Evolutionary conservation across 805 yeast species (phyloP), one percentile per base, ranked within the genome.

Genomic region (Candida pseudoglaebosa): DNA sequence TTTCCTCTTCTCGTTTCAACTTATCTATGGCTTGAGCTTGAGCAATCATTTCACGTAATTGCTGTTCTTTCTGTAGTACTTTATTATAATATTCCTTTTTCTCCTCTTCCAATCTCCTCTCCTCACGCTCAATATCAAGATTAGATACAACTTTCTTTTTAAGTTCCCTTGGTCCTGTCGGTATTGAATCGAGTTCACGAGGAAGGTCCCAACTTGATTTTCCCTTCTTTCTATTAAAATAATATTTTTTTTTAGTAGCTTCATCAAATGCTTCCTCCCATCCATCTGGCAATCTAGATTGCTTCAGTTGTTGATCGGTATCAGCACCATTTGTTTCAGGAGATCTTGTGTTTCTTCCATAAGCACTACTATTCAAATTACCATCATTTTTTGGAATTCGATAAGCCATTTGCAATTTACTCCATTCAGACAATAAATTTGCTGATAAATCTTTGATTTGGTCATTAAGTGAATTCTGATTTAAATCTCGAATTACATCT

Each of bases 321-420:
- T 22, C 29, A 2, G 18, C 29, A n/a, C 4, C 29, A 13, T 24
- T 13, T 9, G 32, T 5, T 32, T 49, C 52, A 17, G 52, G 50
- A 10, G 54, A 44, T 20, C 57, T 52, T 2, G 56, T 47, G 24
- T 48, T 47, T 43, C 63, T 52, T 9, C 54, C 52, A 36, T 47
- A 55, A 12, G 32, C 21, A 18, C 19, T 29, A 15, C 15, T 45
- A 20, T 24, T 30, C 34, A 46, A 34, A 32, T 43, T 22, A n/a
- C 26, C 33, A 40, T 51, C 61, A 28, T 71, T 71, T 49, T 90
- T 82, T 1, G 95, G 90, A 37, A 91, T 90, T 32, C 93, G 75
- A 54, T 82, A 85, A n/a, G 89, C 90, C 75, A 86, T 78, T 54
- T 84, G 82, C 42, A 86, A 73, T 18, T 65, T 65, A 32, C 80